Evolutionary conservation across 331 rosid species (phyloP), one percentile per base, ranked within the genome.

Genomic region (Prunus yedoensis): DNA sequence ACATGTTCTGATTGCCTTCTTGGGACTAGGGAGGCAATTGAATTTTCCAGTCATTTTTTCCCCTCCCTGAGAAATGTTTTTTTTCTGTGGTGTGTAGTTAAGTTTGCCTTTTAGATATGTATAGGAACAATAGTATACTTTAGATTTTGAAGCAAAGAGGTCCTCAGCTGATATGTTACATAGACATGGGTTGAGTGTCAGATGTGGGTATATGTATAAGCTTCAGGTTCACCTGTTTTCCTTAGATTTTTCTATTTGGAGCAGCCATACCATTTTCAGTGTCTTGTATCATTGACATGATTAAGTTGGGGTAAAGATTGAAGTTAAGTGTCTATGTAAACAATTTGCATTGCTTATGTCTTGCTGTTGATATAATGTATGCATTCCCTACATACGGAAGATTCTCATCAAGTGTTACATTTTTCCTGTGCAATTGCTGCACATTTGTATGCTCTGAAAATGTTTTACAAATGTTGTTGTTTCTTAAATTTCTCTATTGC

Each of bases 1-100:
- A 66, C n/a, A 11, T 10, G 7, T 16, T 18, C 11, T 28, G 18
- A 43, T 66, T 2, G 16, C 8, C 51, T 66, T 66, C 16, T 11
- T 10, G 28, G 28, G 21, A 62, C 20, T 61, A 61, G 67, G 46
- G 67, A 8, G 67, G 67, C n/a, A 62, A 62, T 62, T 28, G 67
- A 62, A 15, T 25, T 17, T 15, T 62, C 67, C 9, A 17, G 5
- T 28, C 35, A 13, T 60, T 60, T 27, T 30, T 62, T 62, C 10
- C 46, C 69, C 69, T 18, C 27, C 69, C 1, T 12, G 67, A 30
- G 35, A 8, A 62, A 15, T 58, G 10, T n/a, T 62, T 38, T 62
- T 28, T 1, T 7, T 60, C 28, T 13, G 38, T 60, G 13, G 10
- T 12, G 38, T 32, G 12, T 7, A 7, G 17, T 20, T 61, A 61